Percentiles rank a stretch among this genome's conserved stretches.
These are phyloP conservation scores for Erodium trifolium DNA, from an alignment of 441 rosid genomes.

Conservation along the genomic window DNA sequence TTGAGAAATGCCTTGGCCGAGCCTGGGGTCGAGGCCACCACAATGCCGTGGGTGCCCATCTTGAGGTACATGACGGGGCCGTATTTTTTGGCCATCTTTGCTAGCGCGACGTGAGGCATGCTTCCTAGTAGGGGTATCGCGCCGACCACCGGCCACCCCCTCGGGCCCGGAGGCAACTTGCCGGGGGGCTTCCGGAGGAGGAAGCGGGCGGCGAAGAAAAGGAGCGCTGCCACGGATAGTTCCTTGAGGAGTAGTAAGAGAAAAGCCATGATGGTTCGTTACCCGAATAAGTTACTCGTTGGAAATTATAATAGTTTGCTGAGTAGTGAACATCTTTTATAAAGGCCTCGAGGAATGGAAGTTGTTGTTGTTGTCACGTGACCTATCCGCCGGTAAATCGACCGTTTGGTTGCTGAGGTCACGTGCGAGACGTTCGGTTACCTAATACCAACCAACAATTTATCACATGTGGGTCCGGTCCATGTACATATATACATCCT, in stretches of 20 bases:
- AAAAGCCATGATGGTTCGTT: constrained; percentile 19
- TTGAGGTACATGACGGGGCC: constrained; percentile 47
- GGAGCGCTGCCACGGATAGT: constrained; percentile 11
- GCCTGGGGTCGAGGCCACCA: constrained; percentile 49
- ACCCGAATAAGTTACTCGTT: no score
- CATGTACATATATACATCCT: no score
- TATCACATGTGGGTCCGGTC: no score
- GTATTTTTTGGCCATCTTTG: constrained; percentile 40
- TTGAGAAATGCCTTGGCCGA: constrained; percentile 48
- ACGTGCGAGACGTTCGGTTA: no score
- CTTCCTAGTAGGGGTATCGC: constrained; percentile 42
- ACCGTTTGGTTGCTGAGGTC: no score
- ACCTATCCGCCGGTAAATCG: no score
- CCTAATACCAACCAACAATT: no score
- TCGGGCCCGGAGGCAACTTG: constrained; percentile 48
- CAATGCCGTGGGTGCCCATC: constrained; percentile 43
- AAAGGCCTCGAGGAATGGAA: no score
- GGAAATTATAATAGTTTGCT: no score
- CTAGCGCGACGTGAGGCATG: constrained; percentile 47
- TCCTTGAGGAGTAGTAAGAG: constrained; percentile 20
- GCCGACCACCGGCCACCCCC: constrained; percentile 51
- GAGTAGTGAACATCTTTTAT: no score
- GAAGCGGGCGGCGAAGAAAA: constrained; percentile 27
- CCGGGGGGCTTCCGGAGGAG: constrained; percentile 2
- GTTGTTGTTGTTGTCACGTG: no score